Evolutionary conservation across 257 asterid species (phyloP).

Genomic region (Buddleja alternifolia): DNA sequence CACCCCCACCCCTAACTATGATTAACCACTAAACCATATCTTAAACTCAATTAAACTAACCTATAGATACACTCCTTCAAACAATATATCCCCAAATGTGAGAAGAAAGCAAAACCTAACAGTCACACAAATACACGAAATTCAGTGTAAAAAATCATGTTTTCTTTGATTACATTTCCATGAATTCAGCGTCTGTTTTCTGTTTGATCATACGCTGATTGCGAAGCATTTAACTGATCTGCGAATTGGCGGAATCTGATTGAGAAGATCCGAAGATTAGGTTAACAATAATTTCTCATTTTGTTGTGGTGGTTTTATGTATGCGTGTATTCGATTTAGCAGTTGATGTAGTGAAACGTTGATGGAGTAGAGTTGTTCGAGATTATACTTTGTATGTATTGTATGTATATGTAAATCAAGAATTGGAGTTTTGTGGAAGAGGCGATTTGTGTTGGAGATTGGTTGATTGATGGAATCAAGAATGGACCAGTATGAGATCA

Average conservation of each 20-base stretch:
- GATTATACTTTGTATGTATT: conserved; percentile 19
- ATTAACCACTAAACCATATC: conserved; percentile 36
- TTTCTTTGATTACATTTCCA: conserved; percentile 30
- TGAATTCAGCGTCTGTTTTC: conserved; percentile 26
- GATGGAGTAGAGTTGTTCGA: conserved; percentile 9
- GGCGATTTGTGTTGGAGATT: conserved; percentile 32
- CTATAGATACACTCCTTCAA: conserved; percentile 2
- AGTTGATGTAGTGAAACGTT: conserved; percentile 27
- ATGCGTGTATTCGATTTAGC: background rate
- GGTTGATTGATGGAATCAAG: conserved; percentile 72
- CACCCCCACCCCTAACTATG: conserved; percentile 32
- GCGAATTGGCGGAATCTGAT: conserved; percentile 34
- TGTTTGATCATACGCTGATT: background rate
- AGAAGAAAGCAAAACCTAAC: background rate
- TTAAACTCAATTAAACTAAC: background rate
- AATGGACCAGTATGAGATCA: conserved; percentile 98
- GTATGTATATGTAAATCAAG: conserved; percentile 1
- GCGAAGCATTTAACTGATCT: conserved; percentile 37
- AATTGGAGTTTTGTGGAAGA: conserved; percentile 14
- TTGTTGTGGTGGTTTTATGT: conserved; percentile 14
- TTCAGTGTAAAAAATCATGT: conserved; percentile 16
- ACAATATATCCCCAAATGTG: conserved; percentile 8
- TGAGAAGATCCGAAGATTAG: conserved; percentile 39
- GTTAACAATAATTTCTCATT: conserved; percentile 29
- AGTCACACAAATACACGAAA: background rate